Evolutionary conservation across 2,329 filamentous ascomycete genomes (phyloP).

Genomic region (Fusarium zealandicum): DNA sequence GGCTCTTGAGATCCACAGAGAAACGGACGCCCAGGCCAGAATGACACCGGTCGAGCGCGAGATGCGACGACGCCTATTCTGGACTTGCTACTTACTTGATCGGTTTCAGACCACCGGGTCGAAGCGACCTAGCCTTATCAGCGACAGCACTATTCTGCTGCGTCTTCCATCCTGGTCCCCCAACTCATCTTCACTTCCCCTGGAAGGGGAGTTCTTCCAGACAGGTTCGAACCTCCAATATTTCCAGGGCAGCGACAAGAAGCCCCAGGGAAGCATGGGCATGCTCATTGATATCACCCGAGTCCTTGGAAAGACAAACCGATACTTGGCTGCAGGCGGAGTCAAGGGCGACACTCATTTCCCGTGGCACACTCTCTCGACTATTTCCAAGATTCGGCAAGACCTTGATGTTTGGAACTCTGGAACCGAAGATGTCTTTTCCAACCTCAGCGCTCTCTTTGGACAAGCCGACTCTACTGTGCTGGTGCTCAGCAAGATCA

Average conservation of each 20-base stretch:
- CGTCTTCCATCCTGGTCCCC: constrained; percentile 78
- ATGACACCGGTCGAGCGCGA: constrained; percentile 75
- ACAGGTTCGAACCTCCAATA: constrained; percentile 80
- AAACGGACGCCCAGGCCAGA: constrained; percentile 69
- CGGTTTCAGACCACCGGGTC: constrained; percentile 84
- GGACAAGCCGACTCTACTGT: constrained; percentile 80
- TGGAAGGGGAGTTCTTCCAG: constrained; percentile 84
- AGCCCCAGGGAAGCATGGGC: constrained; percentile 75
- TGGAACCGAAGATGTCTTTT: constrained; percentile 80
- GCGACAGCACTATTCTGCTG: constrained; percentile 77
- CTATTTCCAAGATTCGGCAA: constrained; percentile 83
- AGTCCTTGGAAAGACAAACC: constrained; percentile 82
- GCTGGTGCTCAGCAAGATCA: constrained; percentile 81
- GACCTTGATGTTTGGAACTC: constrained; percentile 87
- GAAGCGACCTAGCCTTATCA: constrained; percentile 79
- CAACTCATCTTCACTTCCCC: constrained; percentile 63
- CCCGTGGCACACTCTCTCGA: constrained; percentile 87
- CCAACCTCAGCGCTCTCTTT: constrained; percentile 76
- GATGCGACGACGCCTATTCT: constrained; percentile 81
- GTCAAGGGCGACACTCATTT: constrained; percentile 91
- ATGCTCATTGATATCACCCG: constrained; percentile 87
- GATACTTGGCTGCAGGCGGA: constrained; percentile 83
- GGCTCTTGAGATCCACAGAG: constrained; percentile 81
- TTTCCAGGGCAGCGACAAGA: constrained; percentile 71
- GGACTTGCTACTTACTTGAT: constrained; percentile 88